Percentiles rank a stretch among this genome's conserved stretches.
These are phyloP conservation scores for Xerocomellus dryophilus DNA, from an alignment of 768 basidiomycete species.

Conservation along the genomic window DNA sequence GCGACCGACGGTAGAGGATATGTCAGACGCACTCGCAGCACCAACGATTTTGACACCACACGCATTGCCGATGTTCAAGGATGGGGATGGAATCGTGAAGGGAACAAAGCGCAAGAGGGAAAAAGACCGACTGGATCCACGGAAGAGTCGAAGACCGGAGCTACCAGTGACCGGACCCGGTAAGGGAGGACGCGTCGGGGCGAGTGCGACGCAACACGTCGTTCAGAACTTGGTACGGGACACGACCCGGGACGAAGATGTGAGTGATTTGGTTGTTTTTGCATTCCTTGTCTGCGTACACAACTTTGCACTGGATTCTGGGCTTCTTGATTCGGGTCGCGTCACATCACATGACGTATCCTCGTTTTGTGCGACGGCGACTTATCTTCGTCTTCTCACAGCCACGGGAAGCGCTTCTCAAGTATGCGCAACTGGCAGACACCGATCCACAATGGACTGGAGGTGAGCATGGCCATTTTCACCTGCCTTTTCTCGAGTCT, in stretches of 20 bases:
- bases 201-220: slow-evolving; percentile 95
- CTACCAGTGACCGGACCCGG: slow-evolving; percentile 93
- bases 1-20: slow-evolving; percentile 80
- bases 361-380: slow-evolving; percentile 18
- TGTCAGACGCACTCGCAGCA: slow-evolving; percentile 80
- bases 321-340: slow-evolving; percentile 7
- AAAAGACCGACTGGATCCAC: slow-evolving; percentile 82
- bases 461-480: slow-evolving; percentile 53
- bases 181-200: slow-evolving; percentile 89
- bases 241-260: slow-evolving; percentile 89
- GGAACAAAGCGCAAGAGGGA: slow-evolving; percentile 88
- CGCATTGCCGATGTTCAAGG: slow-evolving; percentile 88
- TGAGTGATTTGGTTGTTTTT: slow-evolving; percentile 50
- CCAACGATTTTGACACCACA: slow-evolving; percentile 93
- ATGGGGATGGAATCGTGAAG: slow-evolving; percentile 61
- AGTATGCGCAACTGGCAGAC: slow-evolving; percentile 77
- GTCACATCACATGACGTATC: slow-evolving; percentile 15
- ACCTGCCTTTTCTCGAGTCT: background rate
- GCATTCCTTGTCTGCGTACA: background rate
- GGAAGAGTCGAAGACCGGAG: slow-evolving; percentile 90
- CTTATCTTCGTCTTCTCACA: slow-evolving; percentile 35
- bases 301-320: background rate
- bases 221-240: slow-evolving; percentile 94
- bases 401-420: slow-evolving; percentile 96
- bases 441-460: slow-evolving; percentile 79